Evolutionary conservation across 371 early-diverging fungal species (phyloP), one percentile per base, ranked within the genome.

Genomic region (Nosema muscidifuracis): DNA sequence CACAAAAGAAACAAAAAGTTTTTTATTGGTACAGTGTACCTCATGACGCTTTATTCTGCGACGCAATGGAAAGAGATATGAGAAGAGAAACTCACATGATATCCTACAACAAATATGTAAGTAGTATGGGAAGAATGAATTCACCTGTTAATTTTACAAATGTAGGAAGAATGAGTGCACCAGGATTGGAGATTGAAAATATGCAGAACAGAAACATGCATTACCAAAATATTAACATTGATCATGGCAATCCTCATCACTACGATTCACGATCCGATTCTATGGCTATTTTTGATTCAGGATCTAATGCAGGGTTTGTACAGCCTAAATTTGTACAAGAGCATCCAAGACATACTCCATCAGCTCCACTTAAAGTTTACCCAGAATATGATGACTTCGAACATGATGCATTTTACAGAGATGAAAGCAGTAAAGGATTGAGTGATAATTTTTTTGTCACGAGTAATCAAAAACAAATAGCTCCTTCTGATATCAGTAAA

Each of bases 1-100:
- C 97, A 7, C 97, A 97, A 83, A 98, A 97, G 86, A 98, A 98
- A 84, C 85, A 86, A 67, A 97, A 97, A 76, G 99, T 99, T 16
- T 97, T 97, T 82, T 93, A 88, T 81, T 98, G 97, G 97, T 90
- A 89, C 82, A 89, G 91, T 38, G 97, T 97, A 3, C 93, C 92
- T 18, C 95, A 95, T 83, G 97, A 97, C 82, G 85, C 90, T 42
- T 86, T 94, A 50, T 93, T 93, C 79, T 87, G 91, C 64, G 99
- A 98, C 84, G 97, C 97, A 20, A 86, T 96, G 40, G 97, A 98
- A 83, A 88, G 99, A 58, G 97, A 98, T 82, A 83, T 97, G 33
- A 92, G 94, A 84, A 87, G 97, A 58, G 96, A 95, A 84, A 80
- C 78, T 15, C 77, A 77, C 40, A 55, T 84, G 18, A 76, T 76